Evolutionary conservation across 1,139 yeast genomes (phyloP).

Genomic region (Lodderomyces jiufengensis): DNA sequence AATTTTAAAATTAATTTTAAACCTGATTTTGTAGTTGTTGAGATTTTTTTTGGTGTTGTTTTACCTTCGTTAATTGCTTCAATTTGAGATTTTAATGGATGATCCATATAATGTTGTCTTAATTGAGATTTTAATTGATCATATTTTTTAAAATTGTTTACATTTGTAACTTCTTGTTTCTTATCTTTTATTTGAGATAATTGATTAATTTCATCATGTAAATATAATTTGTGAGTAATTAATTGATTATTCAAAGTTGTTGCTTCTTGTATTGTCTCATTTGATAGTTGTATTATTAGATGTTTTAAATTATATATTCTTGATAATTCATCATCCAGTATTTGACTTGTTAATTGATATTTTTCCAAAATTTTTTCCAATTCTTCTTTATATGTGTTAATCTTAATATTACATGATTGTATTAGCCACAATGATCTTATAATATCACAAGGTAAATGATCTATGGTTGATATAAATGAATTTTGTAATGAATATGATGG

Average conservation of each 20-base stretch:
- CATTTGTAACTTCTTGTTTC: constrained; percentile 6
- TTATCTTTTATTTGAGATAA: constrained; percentile 16
- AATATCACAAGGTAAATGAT: constrained; percentile 46
- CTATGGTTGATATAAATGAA: constrained; percentile 43
- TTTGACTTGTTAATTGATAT: constrained; percentile 3
- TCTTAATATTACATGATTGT: constrained; percentile 35
- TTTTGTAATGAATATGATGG: constrained; percentile 18
- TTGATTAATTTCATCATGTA: constrained; percentile 31
- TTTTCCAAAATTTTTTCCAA: constrained; percentile 17
- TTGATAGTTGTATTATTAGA: constrained; percentile 10
- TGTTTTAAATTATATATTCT: constrained; percentile 10
- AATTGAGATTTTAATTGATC: constrained; percentile 31
- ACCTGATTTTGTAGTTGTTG: constrained; percentile 14
- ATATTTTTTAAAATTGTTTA: constrained; percentile 13
- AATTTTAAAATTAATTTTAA: constrained; percentile 30
- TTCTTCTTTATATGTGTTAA: constrained; percentile 21
- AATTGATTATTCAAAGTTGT: constrained; percentile 34
- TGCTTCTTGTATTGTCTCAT: constrained; percentile 35
- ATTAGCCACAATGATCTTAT: constrained; percentile 46
- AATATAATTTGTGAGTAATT: constrained; percentile 26
- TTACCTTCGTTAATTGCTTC: constrained; percentile 38
- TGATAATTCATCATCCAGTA: constrained; percentile 1
- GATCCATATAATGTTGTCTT: constrained; percentile 30
- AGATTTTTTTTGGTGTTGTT: constrained; percentile 22
- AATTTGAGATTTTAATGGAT: constrained; percentile 38